phyloP scores from a whole-genome alignment of 176 grass and related monocot genomes.

The Elaeis guineensis region DNA sequence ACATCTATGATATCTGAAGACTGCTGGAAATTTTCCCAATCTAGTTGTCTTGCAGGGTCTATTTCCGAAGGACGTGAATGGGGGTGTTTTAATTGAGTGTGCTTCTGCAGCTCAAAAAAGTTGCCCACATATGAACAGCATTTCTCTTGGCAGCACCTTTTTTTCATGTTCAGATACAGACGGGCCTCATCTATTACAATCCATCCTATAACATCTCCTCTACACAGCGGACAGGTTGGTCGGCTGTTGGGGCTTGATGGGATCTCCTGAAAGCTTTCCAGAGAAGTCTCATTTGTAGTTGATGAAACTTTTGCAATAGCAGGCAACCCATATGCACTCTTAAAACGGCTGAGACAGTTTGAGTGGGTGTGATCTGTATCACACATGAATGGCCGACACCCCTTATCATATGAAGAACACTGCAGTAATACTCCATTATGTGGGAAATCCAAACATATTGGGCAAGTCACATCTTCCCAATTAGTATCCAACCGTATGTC shows the following conservation, averaged over 20 bases:
- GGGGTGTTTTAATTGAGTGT: slow-evolving; percentile 76
- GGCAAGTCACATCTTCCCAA: slow-evolving; percentile 82
- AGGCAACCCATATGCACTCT: slow-evolving; percentile 64
- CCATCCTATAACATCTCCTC: slow-evolving; percentile 91
- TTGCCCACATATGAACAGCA: slow-evolving; percentile 64
- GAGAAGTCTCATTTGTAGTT: slow-evolving; percentile 28
- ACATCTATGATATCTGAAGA: slow-evolving; percentile 97
- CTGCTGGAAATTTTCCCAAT: slow-evolving; percentile 98
- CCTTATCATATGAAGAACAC: slow-evolving; percentile 79
- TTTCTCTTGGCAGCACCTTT: slow-evolving; percentile 78
- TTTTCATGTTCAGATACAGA: slow-evolving; percentile 74
- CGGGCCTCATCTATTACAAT: slow-evolving; percentile 67
- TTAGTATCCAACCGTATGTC: slow-evolving; percentile 40
- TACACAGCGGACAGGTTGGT: slow-evolving; percentile 73
- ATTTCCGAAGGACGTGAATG: slow-evolving; percentile 90
- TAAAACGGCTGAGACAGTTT: slow-evolving; percentile 88
- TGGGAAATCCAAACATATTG: slow-evolving; percentile 86
- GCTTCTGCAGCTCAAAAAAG: slow-evolving; percentile 84
- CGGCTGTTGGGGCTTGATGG: slow-evolving; percentile 48
- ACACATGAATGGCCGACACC: slow-evolving; percentile 83
- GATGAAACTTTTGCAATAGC: slow-evolving; percentile 48
- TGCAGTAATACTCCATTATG: slow-evolving; percentile 78
- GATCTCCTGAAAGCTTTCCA: slow-evolving; percentile 61
- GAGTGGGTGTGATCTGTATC: slow-evolving; percentile 87
- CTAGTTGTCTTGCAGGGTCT: slow-evolving; percentile 67